Evolutionary conservation across 805 yeast species (phyloP), one percentile per base, ranked within the genome.

Genomic region (Osmozyma mogii): DNA sequence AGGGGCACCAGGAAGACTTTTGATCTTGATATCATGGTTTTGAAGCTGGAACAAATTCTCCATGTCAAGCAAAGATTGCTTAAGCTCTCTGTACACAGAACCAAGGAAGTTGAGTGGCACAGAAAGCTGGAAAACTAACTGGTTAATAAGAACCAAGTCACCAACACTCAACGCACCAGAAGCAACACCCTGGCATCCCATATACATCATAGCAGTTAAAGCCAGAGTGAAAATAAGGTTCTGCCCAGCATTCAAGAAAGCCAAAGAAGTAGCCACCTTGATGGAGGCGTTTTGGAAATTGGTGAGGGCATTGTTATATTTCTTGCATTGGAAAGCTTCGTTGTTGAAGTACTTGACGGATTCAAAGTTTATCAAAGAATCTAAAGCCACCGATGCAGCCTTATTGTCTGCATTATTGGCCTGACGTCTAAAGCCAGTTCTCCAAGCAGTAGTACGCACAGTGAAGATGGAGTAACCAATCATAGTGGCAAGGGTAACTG

Each of bases 151-250:
- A 13, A 92, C 97, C 48, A 92, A 65, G 52, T 92, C 98, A 43
- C 98, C 98, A 13, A 92, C 96, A 1, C 94, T 80, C 32, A 92
- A 61, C 1, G 73, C 55, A 0, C 95, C 95, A 3, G 71, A 56
- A 9, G 85, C 76, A n/a, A 92, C 92, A 16, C 97, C 97, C 32
- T 77, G 75, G 46, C 95, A 84, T 10, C 96, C 96, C 94, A 92
- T 79, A 54, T 84, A 92, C 98, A 92, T 92, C 94, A 92, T 92
- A 2, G 78, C 83, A 1, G 98, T 92, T 39, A 92, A 62, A 1
- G 98, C 97, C 23, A 83, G 57, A 0, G 96, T 84, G 58, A 83
- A 83, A 18, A 83, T 83, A 32, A 81, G 44, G 49, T 78, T 82
- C 52, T 83, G 94, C 11, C 94, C 94, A 0, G 85, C 68, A 41